phyloP scores from a whole-genome alignment of 1,284 basidiomycete species.

The Coniophora puteana region DNA sequence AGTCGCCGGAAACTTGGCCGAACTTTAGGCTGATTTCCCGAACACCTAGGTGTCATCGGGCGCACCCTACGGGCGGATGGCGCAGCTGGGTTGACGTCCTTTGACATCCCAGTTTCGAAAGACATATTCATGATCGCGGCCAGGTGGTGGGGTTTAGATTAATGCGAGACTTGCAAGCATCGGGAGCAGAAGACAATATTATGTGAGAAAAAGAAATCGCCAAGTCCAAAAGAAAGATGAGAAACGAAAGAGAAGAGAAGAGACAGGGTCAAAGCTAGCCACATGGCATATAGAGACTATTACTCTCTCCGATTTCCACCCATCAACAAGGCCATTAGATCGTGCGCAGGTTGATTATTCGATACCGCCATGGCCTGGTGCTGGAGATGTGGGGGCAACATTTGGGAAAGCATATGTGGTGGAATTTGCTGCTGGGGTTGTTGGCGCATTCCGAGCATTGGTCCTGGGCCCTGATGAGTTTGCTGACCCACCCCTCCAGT shows the following conservation, averaged over 20 bases:
- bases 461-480: conserved; percentile 39
- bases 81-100: no score
- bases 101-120: no score
- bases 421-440: conserved; percentile 40
- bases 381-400: conserved; percentile 59
- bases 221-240: conserved; percentile 2
- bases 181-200: no score
- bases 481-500: conserved; percentile 51
- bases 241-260: conserved; percentile 9
- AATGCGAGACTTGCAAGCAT: no score
- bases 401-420: conserved; percentile 51
- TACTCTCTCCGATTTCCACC: conserved; percentile 63
- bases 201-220: conserved; percentile 8
- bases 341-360: conserved; percentile 57
- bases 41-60: no score
- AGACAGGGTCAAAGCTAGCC: conserved; percentile 6
- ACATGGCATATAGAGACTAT: conserved; percentile 21
- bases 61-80: no score
- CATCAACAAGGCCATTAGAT: conserved; percentile 78
- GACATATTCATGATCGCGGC: no score
- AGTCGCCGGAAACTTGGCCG: no score
- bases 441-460: conserved; percentile 37
- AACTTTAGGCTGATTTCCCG: no score
- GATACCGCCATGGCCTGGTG: conserved; percentile 47
- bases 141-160: no score